Evolutionary conservation across 352 stramenopile genomes (phyloP).

Genomic region (Phytopythium montanum): DNA sequence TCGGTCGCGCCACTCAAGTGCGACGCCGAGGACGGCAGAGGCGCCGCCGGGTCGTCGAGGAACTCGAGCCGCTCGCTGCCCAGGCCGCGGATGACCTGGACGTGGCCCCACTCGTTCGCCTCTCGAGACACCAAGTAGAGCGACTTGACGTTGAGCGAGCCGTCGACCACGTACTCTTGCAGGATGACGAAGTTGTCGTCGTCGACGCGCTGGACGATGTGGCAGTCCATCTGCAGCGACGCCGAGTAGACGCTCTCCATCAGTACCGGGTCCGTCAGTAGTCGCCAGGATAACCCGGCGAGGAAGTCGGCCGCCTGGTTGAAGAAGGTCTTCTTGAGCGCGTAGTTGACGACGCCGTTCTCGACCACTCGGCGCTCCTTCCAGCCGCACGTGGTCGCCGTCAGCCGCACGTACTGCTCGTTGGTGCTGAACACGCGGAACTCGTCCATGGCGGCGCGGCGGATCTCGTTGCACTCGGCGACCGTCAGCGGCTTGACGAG

Average conservation of each 20-base stretch:
- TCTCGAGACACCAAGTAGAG: slow-evolving; percentile 6
- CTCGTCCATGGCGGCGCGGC: background rate
- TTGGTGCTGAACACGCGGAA: slow-evolving; percentile 7
- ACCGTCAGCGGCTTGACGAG: slow-evolving; percentile 2
- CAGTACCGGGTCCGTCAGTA: background rate
- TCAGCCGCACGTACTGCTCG: slow-evolving; percentile 4
- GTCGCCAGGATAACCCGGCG: background rate
- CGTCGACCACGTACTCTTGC: slow-evolving; percentile 5
- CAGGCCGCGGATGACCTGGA: slow-evolving; percentile 3
- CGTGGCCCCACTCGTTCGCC: background rate
- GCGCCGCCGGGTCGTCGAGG: background rate
- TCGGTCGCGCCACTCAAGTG: background rate
- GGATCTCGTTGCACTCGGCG: slow-evolving; percentile 3
- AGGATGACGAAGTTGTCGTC: slow-evolving; percentile 6
- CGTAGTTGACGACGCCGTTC: slow-evolving; percentile 5
- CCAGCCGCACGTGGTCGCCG: slow-evolving; percentile 7
- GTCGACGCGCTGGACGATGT: slow-evolving; percentile 7
- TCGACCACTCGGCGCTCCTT: slow-evolving; percentile 2
- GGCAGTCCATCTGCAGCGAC: slow-evolving; percentile 1
- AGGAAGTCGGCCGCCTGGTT: background rate
- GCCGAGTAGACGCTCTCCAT: slow-evolving; percentile 8
- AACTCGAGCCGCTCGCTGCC: slow-evolving; percentile 6
- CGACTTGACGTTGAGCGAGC: slow-evolving; percentile 3
- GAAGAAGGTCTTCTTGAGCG: slow-evolving; percentile 8
- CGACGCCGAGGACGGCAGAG: background rate